These are phyloP conservation scores for Begonia loranthoides DNA, from an alignment of 306 rosid genomes.

Conservation along the genomic window DNA sequence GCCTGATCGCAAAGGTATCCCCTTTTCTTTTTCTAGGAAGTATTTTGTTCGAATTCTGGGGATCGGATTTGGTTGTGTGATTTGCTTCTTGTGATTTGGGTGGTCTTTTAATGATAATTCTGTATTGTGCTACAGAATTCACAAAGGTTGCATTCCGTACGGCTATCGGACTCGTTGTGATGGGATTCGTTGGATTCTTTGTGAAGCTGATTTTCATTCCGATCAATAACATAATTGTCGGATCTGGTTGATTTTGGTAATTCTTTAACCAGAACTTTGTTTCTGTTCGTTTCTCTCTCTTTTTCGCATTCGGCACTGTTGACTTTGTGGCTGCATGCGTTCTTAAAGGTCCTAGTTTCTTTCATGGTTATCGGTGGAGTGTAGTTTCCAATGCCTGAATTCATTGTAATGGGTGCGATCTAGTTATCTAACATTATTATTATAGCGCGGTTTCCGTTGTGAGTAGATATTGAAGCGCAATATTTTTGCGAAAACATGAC, in stretches of 20 bases:
- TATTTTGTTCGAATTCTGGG: background rate
- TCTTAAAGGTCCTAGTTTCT: too few relatives aligned
- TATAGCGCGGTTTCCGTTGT: too few relatives aligned
- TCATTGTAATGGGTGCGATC: too few relatives aligned
- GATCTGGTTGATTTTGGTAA: constrained; percentile 4
- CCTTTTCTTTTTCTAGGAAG: too few relatives aligned
- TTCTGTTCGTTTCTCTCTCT: background rate
- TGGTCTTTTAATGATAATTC: background rate
- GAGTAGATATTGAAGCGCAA: too few relatives aligned
- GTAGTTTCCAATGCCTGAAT: too few relatives aligned
- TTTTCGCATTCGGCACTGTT: too few relatives aligned
- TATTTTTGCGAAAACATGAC: too few relatives aligned
- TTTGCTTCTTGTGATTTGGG: background rate
- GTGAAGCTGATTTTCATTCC: constrained; percentile 16
- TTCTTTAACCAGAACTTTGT: background rate
- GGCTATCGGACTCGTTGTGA: constrained; percentile 11
- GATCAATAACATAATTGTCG: constrained; percentile 14
- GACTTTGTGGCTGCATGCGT: too few relatives aligned
- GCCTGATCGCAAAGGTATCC: constrained; percentile 11
- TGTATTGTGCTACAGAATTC: constrained; percentile 1
- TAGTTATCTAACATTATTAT: too few relatives aligned
- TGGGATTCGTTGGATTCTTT: constrained; percentile 16
- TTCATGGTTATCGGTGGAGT: too few relatives aligned
- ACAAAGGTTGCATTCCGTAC: constrained; percentile 13
- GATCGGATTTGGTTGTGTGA: background rate